Evolutionary conservation across 148 eudicot genomes (phyloP).

Genomic region (Agrostemma githago): DNA sequence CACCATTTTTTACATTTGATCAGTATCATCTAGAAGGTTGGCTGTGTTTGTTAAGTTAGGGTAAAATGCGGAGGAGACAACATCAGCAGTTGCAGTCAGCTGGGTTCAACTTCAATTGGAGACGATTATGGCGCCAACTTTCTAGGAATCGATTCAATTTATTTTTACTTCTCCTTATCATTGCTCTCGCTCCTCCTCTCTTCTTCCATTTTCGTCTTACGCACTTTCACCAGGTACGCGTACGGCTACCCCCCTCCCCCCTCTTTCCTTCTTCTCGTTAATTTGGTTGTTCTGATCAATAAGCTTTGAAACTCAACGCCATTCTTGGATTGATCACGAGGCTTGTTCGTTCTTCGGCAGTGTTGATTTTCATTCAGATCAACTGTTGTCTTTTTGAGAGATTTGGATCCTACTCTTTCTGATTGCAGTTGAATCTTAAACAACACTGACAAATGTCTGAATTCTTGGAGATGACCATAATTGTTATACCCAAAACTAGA

Average conservation of each 20-base stretch:
- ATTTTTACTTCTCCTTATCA: constrained; percentile 36
- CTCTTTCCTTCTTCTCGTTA: too few relatives aligned
- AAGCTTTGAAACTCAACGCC: too few relatives aligned
- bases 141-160: constrained; percentile 32
- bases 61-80: constrained; percentile 28
- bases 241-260: too few relatives aligned
- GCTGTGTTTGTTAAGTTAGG: neutral
- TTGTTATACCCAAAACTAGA: neutral
- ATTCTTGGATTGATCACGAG: neutral
- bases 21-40: neutral
- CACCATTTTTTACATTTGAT: neutral
- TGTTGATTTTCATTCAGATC: neutral
- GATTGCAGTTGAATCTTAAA: neutral
- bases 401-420: neutral
- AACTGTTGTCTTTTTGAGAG: neutral
- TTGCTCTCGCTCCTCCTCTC: constrained; percentile 35
- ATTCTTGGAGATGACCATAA: neutral
- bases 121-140: constrained; percentile 26
- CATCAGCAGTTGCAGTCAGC: constrained; percentile 10
- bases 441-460: neutral
- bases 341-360: neutral
- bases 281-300: neutral
- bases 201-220: constrained; percentile 39
- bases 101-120: constrained; percentile 5
- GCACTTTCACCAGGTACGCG: constrained; percentile 32